Conservation (phyloP, 306 rosid genomes). For the Mimosa bimucronata region DNA sequence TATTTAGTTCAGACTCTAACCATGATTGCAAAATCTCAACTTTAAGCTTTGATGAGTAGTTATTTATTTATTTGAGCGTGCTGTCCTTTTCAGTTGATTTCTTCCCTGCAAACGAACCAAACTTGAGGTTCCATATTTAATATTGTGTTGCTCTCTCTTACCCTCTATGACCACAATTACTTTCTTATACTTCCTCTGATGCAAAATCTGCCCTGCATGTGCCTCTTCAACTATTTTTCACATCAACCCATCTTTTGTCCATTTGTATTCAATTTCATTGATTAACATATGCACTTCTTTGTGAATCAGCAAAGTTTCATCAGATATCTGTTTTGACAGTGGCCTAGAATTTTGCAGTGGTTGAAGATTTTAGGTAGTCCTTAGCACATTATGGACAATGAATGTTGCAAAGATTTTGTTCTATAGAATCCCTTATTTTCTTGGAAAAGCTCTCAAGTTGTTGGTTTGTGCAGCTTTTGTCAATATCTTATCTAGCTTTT, state of each 20-base stretch:
- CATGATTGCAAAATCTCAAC: constrained; percentile 20
- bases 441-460: too few species aligned
- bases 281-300: not conserved
- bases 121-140: constrained; percentile 8
- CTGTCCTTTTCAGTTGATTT: constrained; percentile 29
- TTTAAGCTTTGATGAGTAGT: constrained; percentile 31
- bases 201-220: not conserved
- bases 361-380: too few species aligned
- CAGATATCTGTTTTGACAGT: constrained; percentile 35
- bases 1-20: not conserved
- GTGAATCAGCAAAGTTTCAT: not conserved
- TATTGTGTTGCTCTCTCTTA: not conserved
- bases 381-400: too few species aligned
- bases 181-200: constrained; percentile 1
- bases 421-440: too few species aligned
- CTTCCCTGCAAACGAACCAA: constrained; percentile 5
- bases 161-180: not conserved
- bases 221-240: constrained; percentile 17
- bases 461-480: too few species aligned
- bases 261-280: not conserved
- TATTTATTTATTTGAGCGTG: constrained; percentile 43
- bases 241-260: constrained; percentile 1
- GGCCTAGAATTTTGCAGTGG: constrained; percentile 43
- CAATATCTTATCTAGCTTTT: too few species aligned
- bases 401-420: too few species aligned